Base-by-base conservation (phyloP, 805 yeast species). In the Kodamaea neixiangensis region DNA sequence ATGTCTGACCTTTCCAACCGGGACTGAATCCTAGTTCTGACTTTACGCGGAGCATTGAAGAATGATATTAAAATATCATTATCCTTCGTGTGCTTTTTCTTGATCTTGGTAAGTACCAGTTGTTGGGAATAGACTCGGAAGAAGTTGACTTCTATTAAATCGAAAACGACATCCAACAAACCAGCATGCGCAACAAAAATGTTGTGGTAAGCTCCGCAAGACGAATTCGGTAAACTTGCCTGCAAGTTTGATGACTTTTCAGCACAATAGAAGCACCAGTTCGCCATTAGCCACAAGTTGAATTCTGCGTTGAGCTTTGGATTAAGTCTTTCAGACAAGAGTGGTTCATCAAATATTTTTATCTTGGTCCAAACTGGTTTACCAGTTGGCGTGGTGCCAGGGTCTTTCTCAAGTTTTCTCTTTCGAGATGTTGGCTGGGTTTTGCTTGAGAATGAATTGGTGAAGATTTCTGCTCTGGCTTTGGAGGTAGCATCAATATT, bases 221-320 rank as follows among this genome's bases (percentile, higher is more conserved):
- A 10, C 2, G 68, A 58, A 51, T 63, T 58, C 41, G 57, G 54
- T 14, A 57, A 53, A 10, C 48, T 47, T 13, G 14, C 41, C 48
- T 64, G 63, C 47, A 59, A 56, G 37, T 59, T 53, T 5, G 64
- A 51, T 11, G 67, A 58, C 48, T 54, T 49, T 21, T 66, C 66
- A 6, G 73, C 72, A 56, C 77, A 73, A 53, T 58, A 59, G 44
- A 70, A 68, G 9, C 69, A 53, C 77, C 77, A 73, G 35, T 63
- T 61, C 10, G 70, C 46, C 31, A 72, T 49, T 11, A 56, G 49
- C 76, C 75, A 70, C 5, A 73, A 10, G 37, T 51, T 60, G 55
- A 61, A 71, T 11, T 51, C 50, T 3, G 46, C 18, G 25, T 56
- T 54, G 13, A 52, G 44, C 14, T 48, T 49, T 2, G 68, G 67